Percentiles rank a stretch among this genome's conserved stretches.
These are phyloP conservation scores for Camelina hispida DNA, from an alignment of 345 rosid genomes.

Conservation along the genomic window DNA sequence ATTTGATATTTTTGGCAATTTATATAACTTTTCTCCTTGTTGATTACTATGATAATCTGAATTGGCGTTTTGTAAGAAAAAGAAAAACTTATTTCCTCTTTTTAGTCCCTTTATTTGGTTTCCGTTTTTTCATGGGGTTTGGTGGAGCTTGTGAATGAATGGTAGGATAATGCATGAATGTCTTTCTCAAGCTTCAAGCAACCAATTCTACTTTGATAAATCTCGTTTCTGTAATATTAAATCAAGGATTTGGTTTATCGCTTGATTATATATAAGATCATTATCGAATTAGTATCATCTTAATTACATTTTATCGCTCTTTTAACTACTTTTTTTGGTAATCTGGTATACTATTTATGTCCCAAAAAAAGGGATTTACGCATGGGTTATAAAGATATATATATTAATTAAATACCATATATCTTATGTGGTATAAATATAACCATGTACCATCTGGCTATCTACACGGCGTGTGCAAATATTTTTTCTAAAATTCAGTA, in stretches of 20 bases:
- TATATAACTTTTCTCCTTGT: conserved; percentile 22
- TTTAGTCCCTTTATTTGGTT: conserved; percentile 20
- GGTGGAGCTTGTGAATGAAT: conserved; percentile 44
- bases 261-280: background rate
- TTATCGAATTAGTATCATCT: conserved; percentile 8
- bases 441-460: background rate
- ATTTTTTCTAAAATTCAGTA: background rate
- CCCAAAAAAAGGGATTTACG: background rate
- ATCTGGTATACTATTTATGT: background rate
- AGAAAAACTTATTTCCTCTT: conserved; percentile 5
- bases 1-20: conserved; percentile 38
- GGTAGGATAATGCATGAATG: conserved; percentile 43
- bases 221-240: conserved; percentile 35
- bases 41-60: conserved; percentile 8
- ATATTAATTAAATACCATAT: background rate
- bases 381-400: background rate
- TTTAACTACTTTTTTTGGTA: background rate
- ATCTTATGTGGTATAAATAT: background rate
- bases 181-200: conserved; percentile 46
- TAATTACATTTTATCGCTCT: background rate
- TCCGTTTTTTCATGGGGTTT: conserved; percentile 42
- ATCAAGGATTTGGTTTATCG: conserved; percentile 20
- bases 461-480: background rate
- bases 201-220: conserved; percentile 32
- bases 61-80: conserved; percentile 20